Evolutionary conservation across 2,329 filamentous ascomycete species (phyloP), one percentile per base, ranked within the genome.

Genomic region (Colletotrichum nymphaeae): DNA sequence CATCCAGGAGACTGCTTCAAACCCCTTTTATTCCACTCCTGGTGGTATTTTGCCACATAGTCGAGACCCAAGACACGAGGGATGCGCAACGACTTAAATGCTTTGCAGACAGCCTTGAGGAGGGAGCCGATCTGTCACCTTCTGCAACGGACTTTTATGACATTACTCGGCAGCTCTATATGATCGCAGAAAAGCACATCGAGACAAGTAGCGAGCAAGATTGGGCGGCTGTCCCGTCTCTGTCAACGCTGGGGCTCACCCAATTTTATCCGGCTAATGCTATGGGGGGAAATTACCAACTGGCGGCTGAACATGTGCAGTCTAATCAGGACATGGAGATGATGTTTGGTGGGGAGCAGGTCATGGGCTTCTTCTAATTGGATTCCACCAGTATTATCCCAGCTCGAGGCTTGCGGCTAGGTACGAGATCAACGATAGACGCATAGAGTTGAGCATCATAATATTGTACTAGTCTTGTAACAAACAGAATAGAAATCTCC

Each of bases 21-120:
- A 53, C 42, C 19, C 68, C 68, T 5, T 70, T 70, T 1, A 52
- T 59, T 1, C 68, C 68, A 3, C 28, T 70, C 1, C 28, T 70
- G 8, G 68, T 70, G 0, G 8, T 70, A 26, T 70, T 60, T 11
- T 65, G 68, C 28, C 24, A 70, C n/a, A 30, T 58, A 2, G n/a
- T 70, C 11, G 46, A 46, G 9, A 56, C 30, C 11, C 42, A 53
- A 16, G 55, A 65, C 5, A 4, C 28, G 1, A 32, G 46, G 5
- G 68, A 66, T 19, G 37, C 65, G 1, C 42, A 66, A 2, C 26
- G 26, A 9, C 62, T 70, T 5, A 16, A 42, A 11, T 19, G 42
- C 26, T 60, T 70, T 24, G 55, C 26, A 4, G 1, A 55, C 0
- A 35, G 58, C 16, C 58, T 63, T 8, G 19, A 42, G 8, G 2